phyloP scores from a whole-genome alignment of 1,284 basidiomycete species.

The Ustilago sp. region DNA sequence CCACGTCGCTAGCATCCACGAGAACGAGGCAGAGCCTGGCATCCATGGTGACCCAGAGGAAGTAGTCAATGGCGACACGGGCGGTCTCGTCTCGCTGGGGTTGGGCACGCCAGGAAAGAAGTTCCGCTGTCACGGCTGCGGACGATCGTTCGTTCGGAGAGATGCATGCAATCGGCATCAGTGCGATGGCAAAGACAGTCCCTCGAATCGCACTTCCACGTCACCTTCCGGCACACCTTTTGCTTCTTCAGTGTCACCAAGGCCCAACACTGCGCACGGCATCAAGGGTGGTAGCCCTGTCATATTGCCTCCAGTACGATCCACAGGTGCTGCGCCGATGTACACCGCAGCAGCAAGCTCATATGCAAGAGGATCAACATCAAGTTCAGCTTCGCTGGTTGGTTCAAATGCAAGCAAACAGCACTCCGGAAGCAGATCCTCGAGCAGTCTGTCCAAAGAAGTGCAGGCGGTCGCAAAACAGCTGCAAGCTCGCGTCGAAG shows the following conservation, averaged over 20 bases:
- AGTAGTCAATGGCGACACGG: conserved; percentile 44
- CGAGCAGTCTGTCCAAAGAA: conserved; percentile 39
- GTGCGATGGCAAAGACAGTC: conserved; percentile 44
- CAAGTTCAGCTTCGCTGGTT: conserved; percentile 6
- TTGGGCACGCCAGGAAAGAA: conserved; percentile 65
- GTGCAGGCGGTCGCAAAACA: conserved; percentile 48
- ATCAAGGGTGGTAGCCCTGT: conserved; percentile 6
- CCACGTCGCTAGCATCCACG: conserved; percentile 84
- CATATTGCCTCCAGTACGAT: conserved; percentile 9
- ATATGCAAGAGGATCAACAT: conserved; percentile 15
- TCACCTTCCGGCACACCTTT: conserved; percentile 32
- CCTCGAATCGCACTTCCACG: conserved; percentile 14
- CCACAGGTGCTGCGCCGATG: conserved; percentile 1
- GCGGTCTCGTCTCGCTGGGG: conserved; percentile 58
- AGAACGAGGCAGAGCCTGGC: conserved; percentile 63
- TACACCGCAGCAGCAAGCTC: neutral
- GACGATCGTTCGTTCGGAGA: conserved; percentile 62
- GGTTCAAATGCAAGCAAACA: conserved; percentile 5
- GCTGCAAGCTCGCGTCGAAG: conserved; percentile 46
- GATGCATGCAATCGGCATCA: conserved; percentile 63
- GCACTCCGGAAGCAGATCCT: conserved; percentile 3
- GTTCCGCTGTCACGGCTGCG: conserved; percentile 64
- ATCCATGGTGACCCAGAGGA: conserved; percentile 56
- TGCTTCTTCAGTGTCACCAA: conserved; percentile 26
- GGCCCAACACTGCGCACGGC: conserved; percentile 12